Conservation (phyloP, 139 green algal genomes). For the Closterium sp. region DNA sequence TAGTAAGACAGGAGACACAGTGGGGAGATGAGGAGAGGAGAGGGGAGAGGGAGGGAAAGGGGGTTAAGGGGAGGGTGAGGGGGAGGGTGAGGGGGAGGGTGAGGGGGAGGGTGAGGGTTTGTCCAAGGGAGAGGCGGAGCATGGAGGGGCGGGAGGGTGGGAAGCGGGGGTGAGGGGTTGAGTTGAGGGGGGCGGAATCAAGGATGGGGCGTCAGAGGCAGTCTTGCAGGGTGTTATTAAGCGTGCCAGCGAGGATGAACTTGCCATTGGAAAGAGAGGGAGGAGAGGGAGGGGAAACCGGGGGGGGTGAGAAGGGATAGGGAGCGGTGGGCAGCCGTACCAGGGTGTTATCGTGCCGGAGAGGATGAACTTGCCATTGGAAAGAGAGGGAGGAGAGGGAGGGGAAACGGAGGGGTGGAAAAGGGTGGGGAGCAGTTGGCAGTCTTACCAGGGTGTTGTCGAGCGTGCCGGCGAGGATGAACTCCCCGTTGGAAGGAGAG, state of each 20-base stretch:
- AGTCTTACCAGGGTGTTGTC: constrained; percentile 36
- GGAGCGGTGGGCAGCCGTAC: background rate
- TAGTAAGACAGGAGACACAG: too few species aligned
- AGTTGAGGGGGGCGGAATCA: background rate
- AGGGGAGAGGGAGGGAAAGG: background rate
- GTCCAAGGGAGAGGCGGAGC: too few species aligned
- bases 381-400: background rate
- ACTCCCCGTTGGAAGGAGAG: background rate
- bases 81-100: background rate
- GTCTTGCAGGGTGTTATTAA: too few species aligned
- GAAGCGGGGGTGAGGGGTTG: background rate
- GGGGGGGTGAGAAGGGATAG: background rate
- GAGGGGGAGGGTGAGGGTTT: background rate
- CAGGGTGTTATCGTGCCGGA: too few species aligned
- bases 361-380: too few species aligned
- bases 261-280: background rate
- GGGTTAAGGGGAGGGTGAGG: background rate
- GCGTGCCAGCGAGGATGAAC: too few species aligned
- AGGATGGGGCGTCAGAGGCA: too few species aligned
- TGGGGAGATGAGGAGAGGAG: background rate
- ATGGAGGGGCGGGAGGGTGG: background rate
- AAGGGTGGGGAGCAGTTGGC: background rate
- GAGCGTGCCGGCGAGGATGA: too few species aligned
- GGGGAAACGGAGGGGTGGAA: background rate
- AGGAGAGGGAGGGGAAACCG: background rate